Percentiles rank a stretch among this genome's conserved stretches.
Conservation (phyloP, 164 flowering plant species). For the Pachysandra terminalis region DNA sequence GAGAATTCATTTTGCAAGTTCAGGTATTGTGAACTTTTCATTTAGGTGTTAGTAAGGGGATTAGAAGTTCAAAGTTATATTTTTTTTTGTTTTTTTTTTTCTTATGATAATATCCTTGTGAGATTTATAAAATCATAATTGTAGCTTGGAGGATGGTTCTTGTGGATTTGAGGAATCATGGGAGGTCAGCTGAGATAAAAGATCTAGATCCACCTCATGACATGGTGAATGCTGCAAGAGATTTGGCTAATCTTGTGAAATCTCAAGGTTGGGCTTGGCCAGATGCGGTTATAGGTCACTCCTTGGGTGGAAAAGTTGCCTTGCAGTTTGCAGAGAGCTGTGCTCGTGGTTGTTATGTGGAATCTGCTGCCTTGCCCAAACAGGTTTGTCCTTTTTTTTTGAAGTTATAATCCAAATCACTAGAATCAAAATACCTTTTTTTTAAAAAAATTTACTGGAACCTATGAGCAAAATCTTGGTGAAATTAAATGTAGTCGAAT, state of each 20-base stretch:
- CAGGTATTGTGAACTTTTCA: no score
- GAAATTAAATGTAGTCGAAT: no score
- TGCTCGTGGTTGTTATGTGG: conserved; percentile 70
- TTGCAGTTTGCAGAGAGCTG: conserved; percentile 70
- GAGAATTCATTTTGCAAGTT: no score
- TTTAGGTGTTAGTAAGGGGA: background rate
- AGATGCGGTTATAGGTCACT: conserved; percentile 90
- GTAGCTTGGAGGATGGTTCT: conserved; percentile 86
- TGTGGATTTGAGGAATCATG: conserved; percentile 93
- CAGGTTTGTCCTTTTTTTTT: conserved; percentile 48
- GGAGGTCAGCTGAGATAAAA: conserved; percentile 62
- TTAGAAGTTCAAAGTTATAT: background rate
- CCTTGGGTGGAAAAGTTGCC: conserved; percentile 94
- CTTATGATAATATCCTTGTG: background rate
- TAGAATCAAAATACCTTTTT: no score
- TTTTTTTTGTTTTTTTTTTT: background rate
- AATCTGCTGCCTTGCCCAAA: conserved; percentile 52
- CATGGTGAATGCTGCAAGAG: conserved; percentile 72
- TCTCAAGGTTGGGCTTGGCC: conserved; percentile 86
- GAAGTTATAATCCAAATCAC: no score
- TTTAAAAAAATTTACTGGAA: no score
- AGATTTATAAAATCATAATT: background rate
- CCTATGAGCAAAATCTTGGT: no score
- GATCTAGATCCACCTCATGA: conserved; percentile 76
- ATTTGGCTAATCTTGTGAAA: conserved; percentile 71